Conservation (phyloP, 768 basidiomycete species). For the Boletales sp. region DNA sequence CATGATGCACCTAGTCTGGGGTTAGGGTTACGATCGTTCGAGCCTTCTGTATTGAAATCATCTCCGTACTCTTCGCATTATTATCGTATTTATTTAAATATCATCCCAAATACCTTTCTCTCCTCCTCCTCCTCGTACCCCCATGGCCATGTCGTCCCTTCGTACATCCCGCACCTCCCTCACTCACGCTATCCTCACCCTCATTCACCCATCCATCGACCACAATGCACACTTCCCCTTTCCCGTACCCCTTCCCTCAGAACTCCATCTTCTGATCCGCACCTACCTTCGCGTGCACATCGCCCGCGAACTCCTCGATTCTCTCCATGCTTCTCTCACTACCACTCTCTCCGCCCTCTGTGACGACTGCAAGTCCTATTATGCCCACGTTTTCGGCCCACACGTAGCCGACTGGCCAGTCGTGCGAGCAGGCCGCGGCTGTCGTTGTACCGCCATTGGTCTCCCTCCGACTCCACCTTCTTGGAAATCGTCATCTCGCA, state of each 20-base stretch:
- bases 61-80: conserved; percentile 24
- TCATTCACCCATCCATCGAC: conserved; percentile 42
- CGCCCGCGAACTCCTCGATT: conserved; percentile 38
- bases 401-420: conserved; percentile 54
- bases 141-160: conserved; percentile 21
- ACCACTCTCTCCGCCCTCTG: conserved; percentile 35
- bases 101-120: too few relatives aligned
- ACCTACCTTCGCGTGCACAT: conserved; percentile 42
- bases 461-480: conserved; percentile 7
- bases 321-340: conserved; percentile 40
- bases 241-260: conserved; percentile 39
- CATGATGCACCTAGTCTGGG: conserved; percentile 35
- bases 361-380: conserved; percentile 47
- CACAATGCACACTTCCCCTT: conserved; percentile 24
- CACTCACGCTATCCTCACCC: conserved; percentile 51
- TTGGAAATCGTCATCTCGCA: conserved; percentile 2
- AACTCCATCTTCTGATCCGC: conserved; percentile 53
- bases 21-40: conserved; percentile 30
- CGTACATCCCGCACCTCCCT: conserved; percentile 42
- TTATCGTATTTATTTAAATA: too few relatives aligned
- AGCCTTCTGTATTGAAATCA: conserved; percentile 13
- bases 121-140: too few relatives aligned
- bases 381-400: conserved; percentile 51
- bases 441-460: conserved; percentile 39
- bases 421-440: conserved; percentile 41